Evolutionary conservation across 306 rosid genomes (phyloP), one percentile per base, ranked within the genome.

Genomic region (Rosa lucieae): DNA sequence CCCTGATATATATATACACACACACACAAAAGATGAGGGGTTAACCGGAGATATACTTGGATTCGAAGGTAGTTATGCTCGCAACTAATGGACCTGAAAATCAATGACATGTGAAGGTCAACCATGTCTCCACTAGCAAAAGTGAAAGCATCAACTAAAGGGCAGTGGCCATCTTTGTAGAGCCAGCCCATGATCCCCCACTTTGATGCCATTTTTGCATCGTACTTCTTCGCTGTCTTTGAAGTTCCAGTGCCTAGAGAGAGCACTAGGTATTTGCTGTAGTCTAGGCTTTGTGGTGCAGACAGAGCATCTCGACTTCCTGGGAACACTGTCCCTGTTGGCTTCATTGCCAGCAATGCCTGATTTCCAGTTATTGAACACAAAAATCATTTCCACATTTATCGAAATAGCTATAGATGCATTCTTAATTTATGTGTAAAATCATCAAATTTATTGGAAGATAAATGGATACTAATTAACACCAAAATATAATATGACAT

Each of bases 291-390:
- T 59, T 74, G 70, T 58, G 78, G 78, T 42, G 70, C 8, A 5
- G 53, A 29, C 37, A 42, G 68, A 42, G 53, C 70, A 58, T 58
- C 43, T 59, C 70, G 78, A 58, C 43, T 59, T 5, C 69, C 56
- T 15, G 78, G 69, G 42, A 73, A 47, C 67, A 72, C 82, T 7
- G 46, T 73, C 18, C 73, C 71, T 23, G 69, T 66, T 20, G 84
- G 79, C 75, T 67, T 80, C 79, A 74, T 68, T 11, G 67, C 75
- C 40, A 67, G 70, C 69, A 74, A 15, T 40, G 69, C 76, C 76
- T 74, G 21, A 35, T 13, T 62, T 72, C 18, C 68, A 43, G n/a
- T 65, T 32, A 26, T 48, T 71, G 26, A 49, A 32, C 37, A 72
- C 59, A 47, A 70, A 70, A 26, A 17, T 62, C 18, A 62, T 62